Percentiles rank a stretch among this genome's conserved stretches.
Evolutionary conservation across 208 protist species (phyloP).

Genomic region (Paratrypanosoma confusum): DNA sequence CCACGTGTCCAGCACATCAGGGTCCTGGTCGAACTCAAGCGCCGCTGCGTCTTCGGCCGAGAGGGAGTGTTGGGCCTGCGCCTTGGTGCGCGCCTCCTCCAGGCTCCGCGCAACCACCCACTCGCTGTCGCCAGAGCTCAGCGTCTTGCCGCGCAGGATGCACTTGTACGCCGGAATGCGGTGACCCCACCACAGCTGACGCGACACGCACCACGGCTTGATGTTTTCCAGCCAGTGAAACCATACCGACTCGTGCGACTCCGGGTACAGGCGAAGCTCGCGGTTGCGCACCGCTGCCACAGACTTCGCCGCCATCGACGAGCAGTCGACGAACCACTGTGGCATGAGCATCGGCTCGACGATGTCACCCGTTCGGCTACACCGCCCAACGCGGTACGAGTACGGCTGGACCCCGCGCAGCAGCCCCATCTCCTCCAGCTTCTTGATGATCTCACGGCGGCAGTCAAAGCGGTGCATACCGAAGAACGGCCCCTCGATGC

Average conservation of each 20-base stretch:
- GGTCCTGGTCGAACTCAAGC: slow-evolving; percentile 91
- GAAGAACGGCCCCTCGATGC: slow-evolving; percentile 84
- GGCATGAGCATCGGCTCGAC: slow-evolving; percentile 98
- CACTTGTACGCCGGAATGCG: slow-evolving; percentile 98
- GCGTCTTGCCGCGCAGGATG: slow-evolving; percentile 18
- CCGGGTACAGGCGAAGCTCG: slow-evolving; percentile 91
- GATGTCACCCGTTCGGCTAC: slow-evolving; percentile 96
- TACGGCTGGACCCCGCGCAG: slow-evolving; percentile 87
- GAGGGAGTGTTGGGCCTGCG: slow-evolving; percentile 69
- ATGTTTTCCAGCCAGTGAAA: slow-evolving; percentile 95
- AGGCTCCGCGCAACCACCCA: slow-evolving; percentile 91
- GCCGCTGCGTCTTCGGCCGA: slow-evolving; percentile 39
- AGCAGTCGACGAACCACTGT: slow-evolving; percentile 99
- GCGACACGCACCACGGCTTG: slow-evolving; percentile 97
- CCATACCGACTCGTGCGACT: slow-evolving; percentile 90
- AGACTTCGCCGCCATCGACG: slow-evolving; percentile 70
- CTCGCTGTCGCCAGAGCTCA: slow-evolving; percentile 26
- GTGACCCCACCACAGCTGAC: slow-evolving; percentile 99
- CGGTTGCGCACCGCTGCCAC: slow-evolving; percentile 82
- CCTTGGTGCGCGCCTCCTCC: slow-evolving; percentile 92
- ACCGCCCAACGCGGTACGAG: slow-evolving; percentile 93
- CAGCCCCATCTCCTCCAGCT: slow-evolving; percentile 84
- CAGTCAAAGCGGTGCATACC: slow-evolving; percentile 96
- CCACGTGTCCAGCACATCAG: slow-evolving; percentile 99
- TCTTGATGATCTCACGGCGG: slow-evolving; percentile 83